phyloP scores from a whole-genome alignment of 805 yeast species.

The Lipomyces lipofer region DNA sequence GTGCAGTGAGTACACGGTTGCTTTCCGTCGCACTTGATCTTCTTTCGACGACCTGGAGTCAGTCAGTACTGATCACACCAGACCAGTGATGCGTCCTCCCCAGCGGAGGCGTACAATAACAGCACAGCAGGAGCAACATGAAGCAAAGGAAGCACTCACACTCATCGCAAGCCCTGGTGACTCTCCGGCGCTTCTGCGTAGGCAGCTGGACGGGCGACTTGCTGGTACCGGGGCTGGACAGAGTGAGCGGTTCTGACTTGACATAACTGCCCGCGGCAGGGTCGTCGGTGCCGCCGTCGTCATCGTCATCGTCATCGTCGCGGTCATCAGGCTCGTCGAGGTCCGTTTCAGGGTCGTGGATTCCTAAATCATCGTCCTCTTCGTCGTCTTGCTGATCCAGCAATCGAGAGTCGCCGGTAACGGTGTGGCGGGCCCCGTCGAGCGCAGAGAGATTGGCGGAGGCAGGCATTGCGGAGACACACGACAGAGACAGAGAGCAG shows the following conservation, averaged over 20 bases:
- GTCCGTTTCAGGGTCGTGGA: constrained; percentile 3
- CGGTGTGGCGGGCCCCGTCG: no score
- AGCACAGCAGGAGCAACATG: no score
- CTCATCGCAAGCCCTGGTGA: constrained; percentile 72
- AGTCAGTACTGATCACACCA: background rate
- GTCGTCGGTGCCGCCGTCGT: constrained; percentile 5
- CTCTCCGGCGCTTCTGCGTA: constrained; percentile 58
- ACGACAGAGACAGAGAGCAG: no score
- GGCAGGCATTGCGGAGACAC: no score
- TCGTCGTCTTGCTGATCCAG: no score
- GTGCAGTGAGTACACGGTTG: constrained; percentile 83
- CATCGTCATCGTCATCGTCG: constrained; percentile 8
- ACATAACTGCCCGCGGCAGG: background rate
- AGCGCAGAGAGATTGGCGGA: no score
- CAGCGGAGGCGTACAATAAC: no score
- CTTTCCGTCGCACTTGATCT: constrained; percentile 77
- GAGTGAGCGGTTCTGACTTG: background rate
- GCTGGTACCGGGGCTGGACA: background rate
- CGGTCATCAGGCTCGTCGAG: constrained; percentile 8
- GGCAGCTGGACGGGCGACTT: constrained; percentile 5
- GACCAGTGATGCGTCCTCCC: no score
- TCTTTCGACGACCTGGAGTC: constrained; percentile 53
- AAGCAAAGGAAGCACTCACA: constrained; percentile 43
- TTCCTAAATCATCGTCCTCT: constrained; percentile 3
- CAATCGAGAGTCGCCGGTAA: no score